Conservation (phyloP, 2,329 filamentous ascomycete genomes). For the Metarhizium sp. region DNA sequence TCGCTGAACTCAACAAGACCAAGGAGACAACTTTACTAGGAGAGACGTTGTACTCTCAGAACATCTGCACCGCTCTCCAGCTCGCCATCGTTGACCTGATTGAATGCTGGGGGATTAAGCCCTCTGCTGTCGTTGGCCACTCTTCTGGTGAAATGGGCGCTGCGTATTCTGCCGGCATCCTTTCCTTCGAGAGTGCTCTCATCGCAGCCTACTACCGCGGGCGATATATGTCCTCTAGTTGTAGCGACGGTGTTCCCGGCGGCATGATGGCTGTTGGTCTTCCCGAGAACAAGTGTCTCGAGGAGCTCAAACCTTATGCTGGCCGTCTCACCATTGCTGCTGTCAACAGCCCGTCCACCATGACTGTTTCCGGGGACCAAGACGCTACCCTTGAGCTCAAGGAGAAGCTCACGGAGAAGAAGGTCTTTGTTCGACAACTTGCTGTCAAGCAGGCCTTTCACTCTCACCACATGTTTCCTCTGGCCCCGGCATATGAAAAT, state of each 20-base stretch:
- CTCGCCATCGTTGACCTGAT: slow-evolving; percentile 28
- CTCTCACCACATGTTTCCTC: slow-evolving; percentile 10
- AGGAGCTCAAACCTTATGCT: not conserved
- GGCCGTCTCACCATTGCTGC: slow-evolving; percentile 4
- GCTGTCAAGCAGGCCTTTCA: slow-evolving; percentile 12
- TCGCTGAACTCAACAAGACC: slow-evolving; percentile 27
- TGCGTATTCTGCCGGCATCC: slow-evolving; percentile 17
- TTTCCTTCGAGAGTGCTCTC: not conserved
- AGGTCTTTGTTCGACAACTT: slow-evolving; percentile 13
- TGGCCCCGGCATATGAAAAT: slow-evolving; percentile 31
- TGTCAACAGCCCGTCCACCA: slow-evolving; percentile 15
- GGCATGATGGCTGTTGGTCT: slow-evolving; percentile 23
- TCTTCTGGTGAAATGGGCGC: slow-evolving; percentile 31
- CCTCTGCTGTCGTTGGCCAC: slow-evolving; percentile 23
- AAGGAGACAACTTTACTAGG: slow-evolving; percentile 16
- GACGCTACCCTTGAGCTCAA: slow-evolving; percentile 7
- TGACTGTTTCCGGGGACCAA: slow-evolving; percentile 11
- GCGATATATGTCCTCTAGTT: not conserved
- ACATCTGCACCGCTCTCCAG: slow-evolving; percentile 35
- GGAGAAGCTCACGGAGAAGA: slow-evolving; percentile 6
- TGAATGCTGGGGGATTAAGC: slow-evolving; percentile 16
- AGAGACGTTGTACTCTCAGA: slow-evolving; percentile 31
- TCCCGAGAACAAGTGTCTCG: not conserved
- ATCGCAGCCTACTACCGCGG: not conserved
- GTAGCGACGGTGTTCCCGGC: slow-evolving; percentile 1